phyloP scores from a whole-genome alignment of 176 grass and related monocot species.

The Rhipidocladum racemiflorum region DNA sequence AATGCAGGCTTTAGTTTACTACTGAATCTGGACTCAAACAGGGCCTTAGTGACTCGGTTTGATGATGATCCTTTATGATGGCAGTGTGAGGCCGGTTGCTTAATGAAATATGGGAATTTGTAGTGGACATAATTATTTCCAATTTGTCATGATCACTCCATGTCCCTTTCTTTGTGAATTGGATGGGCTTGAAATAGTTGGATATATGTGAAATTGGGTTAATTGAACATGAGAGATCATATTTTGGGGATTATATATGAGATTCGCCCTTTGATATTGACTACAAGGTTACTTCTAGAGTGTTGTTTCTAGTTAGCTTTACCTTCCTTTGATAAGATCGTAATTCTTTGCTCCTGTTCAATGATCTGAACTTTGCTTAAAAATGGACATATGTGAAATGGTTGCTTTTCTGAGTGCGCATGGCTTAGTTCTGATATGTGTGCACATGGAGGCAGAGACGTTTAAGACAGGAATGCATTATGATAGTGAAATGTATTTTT shows the following conservation, averaged over 20 bases:
- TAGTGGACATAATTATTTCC: neutral
- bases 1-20: too few species aligned
- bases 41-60: neutral
- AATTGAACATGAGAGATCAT: neutral
- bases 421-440: neutral
- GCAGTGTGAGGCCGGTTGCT: neutral
- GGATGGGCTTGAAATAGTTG: slow-evolving; percentile 2
- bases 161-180: neutral
- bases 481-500: neutral
- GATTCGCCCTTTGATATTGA: neutral
- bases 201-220: neutral
- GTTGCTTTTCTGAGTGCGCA: neutral
- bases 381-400: neutral
- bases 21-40: too few species aligned
- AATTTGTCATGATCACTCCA: too few species aligned
- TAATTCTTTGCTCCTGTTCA: neutral
- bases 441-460: neutral
- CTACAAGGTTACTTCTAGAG: neutral
- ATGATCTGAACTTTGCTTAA: neutral
- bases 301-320: neutral
- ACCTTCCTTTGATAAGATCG: neutral
- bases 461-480: neutral
- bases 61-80: slow-evolving; percentile 1
- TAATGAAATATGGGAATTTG: neutral
- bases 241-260: neutral